Percentiles rank a stretch among this genome's conserved stretches.
Conservation (phyloP, 1,284 basidiomycete species). For the Entoloma clypeatum region DNA sequence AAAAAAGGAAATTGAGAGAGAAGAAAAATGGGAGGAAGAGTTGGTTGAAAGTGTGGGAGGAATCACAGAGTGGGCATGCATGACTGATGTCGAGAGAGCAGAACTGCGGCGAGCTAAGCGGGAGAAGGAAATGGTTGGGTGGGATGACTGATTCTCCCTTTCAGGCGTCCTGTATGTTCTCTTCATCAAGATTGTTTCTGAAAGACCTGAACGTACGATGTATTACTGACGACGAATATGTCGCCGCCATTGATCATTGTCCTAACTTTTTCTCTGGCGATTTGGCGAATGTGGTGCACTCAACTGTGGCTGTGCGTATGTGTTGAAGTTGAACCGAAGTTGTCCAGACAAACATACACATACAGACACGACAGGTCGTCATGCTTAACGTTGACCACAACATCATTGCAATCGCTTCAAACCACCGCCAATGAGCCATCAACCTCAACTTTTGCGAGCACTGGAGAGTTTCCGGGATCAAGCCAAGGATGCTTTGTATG, state of each 20-base stretch:
- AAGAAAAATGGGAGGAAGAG: constrained; percentile 78
- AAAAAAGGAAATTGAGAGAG: constrained; percentile 69
- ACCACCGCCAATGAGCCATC: constrained; percentile 30
- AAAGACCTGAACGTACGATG: too few relatives aligned
- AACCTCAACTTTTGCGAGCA: constrained; percentile 38
- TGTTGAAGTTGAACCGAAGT: constrained; percentile 5
- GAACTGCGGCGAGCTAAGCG: constrained; percentile 56
- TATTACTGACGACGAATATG: too few relatives aligned
- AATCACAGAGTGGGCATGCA: constrained; percentile 54
- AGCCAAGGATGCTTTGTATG: constrained; percentile 75
- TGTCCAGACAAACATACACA: constrained; percentile 13
- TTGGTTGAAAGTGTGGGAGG: constrained; percentile 68
- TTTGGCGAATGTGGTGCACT: too few relatives aligned
- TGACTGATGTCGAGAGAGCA: constrained; percentile 62
- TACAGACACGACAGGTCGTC: neutral
- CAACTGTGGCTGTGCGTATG: constrained; percentile 15
- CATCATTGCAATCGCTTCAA: neutral
- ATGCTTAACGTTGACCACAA: constrained; percentile 4
- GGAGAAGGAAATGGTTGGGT: constrained; percentile 59
- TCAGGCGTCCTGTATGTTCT: neutral
- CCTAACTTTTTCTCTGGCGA: too few relatives aligned
- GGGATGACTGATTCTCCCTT: constrained; percentile 40
- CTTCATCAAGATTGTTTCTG: too few relatives aligned
- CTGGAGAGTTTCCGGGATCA: constrained; percentile 69
- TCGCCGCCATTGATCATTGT: too few relatives aligned